Base-by-base conservation (phyloP, 2,329 filamentous ascomycete genomes). In the Aspergillus sp. region DNA sequence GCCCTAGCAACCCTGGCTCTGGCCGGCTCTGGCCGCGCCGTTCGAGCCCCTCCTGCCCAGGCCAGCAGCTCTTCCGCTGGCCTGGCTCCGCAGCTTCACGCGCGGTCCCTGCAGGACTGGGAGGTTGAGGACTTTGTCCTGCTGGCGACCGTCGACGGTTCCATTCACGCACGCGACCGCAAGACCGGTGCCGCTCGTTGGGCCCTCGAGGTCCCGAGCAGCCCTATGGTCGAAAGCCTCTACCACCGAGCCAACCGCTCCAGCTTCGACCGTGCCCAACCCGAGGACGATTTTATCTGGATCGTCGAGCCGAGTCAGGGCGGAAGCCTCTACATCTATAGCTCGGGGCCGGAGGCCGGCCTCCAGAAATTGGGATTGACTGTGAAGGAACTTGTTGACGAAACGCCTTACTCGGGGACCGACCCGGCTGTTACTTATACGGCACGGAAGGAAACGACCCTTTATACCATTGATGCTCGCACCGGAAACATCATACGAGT, bases 111-210 rank as follows among this genome's bases (percentile, higher is more conserved):
- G 86, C 90, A 93, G 87, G 94, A 97, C 82, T 98, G 94, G 94
- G 92, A 97, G 90, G 93, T 97, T 82, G 94, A 98, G 91, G 93
- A 98, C 84, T 96, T 97, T 87, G 91, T 98, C 82, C 91, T 99
- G 84, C 85, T 99, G 90, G 94, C 95, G 91, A 98, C 95, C 86
- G 91, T 98, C 87, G 93, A 98, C 84, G 95, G 95, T 84, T 91
- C 92, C 76, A 87, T 98, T 72, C 91, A 97, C 81, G 93, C 94
- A 76, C 88, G 88, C 78, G 92, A 97, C 81, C 87, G 95, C 72
- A 90, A 89, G 75, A 95, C 90, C 55, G 95, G 95, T 69, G 85
- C 89, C 65, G 85, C 90, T 69, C 89, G 89, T 74, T 98, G 95
- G 95, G 89, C 90, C 72, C 84, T 97, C 63, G 87, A 92, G 76